Conservation (phyloP, 176 grass and related monocot species). For the Eleusine indica region DNA sequence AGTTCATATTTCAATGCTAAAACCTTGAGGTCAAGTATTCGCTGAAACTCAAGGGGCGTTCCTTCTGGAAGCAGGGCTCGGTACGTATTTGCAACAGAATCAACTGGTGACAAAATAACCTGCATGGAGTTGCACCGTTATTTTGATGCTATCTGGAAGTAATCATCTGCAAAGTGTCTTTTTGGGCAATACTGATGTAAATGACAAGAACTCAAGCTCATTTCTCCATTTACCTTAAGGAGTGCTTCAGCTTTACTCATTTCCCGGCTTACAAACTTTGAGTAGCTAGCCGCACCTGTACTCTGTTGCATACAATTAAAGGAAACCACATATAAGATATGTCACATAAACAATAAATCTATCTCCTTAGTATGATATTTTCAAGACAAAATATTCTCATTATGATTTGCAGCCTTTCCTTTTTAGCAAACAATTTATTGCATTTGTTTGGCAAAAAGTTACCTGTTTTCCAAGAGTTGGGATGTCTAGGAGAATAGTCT, state of each 20-base stretch:
- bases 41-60: conserved; percentile 88
- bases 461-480: conserved; percentile 97
- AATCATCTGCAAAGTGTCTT: conserved; percentile 19
- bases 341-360: conserved; percentile 9
- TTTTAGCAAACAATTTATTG: conserved; percentile 10
- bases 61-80: conserved; percentile 86
- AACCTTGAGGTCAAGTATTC: conserved; percentile 99
- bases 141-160: conserved; percentile 18
- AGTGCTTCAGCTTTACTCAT: conserved; percentile 99
- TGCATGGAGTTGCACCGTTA: conserved; percentile 43
- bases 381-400: neutral
- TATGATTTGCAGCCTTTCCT: neutral
- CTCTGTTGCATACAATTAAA: conserved; percentile 55
- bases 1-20: neutral
- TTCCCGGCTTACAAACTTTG: conserved; percentile 98
- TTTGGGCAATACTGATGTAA: neutral
- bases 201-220: neutral
- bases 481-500: conserved; percentile 91
- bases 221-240: conserved; percentile 69
- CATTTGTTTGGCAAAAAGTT: conserved; percentile 18
- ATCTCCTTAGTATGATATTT: neutral
- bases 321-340: conserved; percentile 29
- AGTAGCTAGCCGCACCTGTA: conserved; percentile 74
- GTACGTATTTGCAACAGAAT: conserved; percentile 97
- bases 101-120: conserved; percentile 98